These are phyloP conservation scores for Epichloe amarillans DNA, from an alignment of 2,329 filamentous ascomycete species.

Conservation along the genomic window DNA sequence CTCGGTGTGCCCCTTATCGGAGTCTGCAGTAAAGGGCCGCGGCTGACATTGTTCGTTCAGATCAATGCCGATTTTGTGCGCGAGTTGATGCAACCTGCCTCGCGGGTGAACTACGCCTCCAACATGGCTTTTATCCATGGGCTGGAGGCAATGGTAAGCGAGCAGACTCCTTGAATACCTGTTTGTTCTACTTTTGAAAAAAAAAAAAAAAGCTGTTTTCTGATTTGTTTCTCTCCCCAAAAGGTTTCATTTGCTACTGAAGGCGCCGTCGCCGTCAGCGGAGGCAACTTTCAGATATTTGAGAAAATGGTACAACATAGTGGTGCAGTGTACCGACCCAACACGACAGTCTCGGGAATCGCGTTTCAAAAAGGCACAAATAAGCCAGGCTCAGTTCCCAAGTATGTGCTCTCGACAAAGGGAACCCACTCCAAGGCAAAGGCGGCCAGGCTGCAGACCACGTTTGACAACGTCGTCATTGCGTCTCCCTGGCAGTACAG, in stretches of 20 bases:
- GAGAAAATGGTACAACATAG: conserved; percentile 60
- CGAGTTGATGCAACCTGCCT: conserved; percentile 81
- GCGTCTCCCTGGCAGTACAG: conserved; percentile 76
- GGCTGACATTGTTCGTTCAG: conserved; percentile 14
- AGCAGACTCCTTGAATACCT: not conserved
- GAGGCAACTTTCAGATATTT: conserved; percentile 94
- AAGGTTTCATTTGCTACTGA: conserved; percentile 76
- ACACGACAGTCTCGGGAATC: conserved; percentile 55
- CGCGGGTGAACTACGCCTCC: conserved; percentile 87
- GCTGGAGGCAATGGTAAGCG: conserved; percentile 63
- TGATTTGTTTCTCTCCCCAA: not conserved
- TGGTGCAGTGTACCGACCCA: conserved; percentile 45
- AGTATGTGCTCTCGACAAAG: conserved; percentile 33
- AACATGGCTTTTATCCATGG: conserved; percentile 81
- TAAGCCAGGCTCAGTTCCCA: conserved; percentile 24
- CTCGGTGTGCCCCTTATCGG: too few relatives aligned
- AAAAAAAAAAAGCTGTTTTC: not conserved
- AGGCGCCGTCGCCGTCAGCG: conserved; percentile 63
- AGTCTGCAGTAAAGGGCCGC: too few relatives aligned
- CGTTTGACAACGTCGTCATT: conserved; percentile 70
- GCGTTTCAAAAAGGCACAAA: conserved; percentile 31
- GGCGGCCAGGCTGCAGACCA: conserved; percentile 30
- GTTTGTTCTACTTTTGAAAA: not conserved
- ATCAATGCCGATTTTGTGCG: conserved; percentile 55
- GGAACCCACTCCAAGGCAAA: conserved; percentile 10